Percentiles rank a stretch among this genome's conserved stretches.
These are phyloP conservation scores for Corymbia maculata DNA, from an alignment of 345 rosid genomes.

Conservation along the genomic window DNA sequence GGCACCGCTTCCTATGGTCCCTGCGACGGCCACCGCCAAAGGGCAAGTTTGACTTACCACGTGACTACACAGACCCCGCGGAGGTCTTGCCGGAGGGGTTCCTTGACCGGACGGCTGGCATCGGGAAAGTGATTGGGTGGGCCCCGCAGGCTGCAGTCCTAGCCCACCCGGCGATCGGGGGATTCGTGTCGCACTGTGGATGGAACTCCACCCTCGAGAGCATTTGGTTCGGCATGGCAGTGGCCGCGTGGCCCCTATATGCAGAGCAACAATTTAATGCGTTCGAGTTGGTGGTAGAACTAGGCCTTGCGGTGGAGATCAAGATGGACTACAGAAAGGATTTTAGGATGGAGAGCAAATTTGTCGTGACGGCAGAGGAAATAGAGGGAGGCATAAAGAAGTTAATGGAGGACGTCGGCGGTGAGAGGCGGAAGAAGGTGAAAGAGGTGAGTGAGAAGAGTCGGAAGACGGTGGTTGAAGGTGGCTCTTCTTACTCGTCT, in stretches of 20 bases:
- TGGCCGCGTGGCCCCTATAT: slow-evolving; percentile 41
- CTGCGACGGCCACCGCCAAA: background rate
- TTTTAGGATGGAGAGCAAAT: background rate
- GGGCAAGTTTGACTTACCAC: background rate
- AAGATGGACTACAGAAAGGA: background rate
- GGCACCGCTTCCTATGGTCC: slow-evolving; percentile 10
- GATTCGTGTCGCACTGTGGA: background rate
- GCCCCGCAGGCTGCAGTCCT: slow-evolving; percentile 21
- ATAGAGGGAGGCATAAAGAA: slow-evolving; percentile 26
- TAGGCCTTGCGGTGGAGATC: slow-evolving; percentile 24
- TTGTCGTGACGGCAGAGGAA: slow-evolving; percentile 4
- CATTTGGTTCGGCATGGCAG: slow-evolving; percentile 46
- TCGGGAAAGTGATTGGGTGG: slow-evolving; percentile 38
- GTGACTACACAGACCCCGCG: slow-evolving; percentile 1
- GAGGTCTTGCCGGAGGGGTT: slow-evolving; percentile 36
- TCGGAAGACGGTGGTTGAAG: slow-evolving; percentile 20
- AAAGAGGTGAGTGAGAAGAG: slow-evolving; percentile 14
- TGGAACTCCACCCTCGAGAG: slow-evolving; percentile 54
- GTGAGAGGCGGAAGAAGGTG: slow-evolving; percentile 14
- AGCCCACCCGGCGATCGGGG: background rate
- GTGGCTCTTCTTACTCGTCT: slow-evolving; percentile 32
- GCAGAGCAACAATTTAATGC: slow-evolving; percentile 52
- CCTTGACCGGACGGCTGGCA: slow-evolving; percentile 13
- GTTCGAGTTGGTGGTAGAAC: slow-evolving; percentile 22
- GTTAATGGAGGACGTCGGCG: slow-evolving; percentile 25